Evolutionary conservation across 2,329 filamentous ascomycete species (phyloP).

Genomic region (Fusarium sterilihyphosum): DNA sequence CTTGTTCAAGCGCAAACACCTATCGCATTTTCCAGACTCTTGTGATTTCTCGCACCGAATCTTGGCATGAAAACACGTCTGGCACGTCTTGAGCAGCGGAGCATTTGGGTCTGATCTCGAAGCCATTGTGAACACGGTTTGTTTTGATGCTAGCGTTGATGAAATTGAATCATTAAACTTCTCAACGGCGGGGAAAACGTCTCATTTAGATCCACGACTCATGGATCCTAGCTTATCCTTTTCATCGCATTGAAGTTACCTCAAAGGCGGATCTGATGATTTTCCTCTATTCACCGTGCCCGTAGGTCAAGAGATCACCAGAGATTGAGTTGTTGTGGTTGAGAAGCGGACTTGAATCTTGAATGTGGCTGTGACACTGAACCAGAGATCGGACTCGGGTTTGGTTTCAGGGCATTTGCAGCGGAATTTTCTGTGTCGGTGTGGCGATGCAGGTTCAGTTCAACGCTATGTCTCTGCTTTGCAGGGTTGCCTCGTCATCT

Average conservation of each 20-base stretch:
- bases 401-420: not conserved
- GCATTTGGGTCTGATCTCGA: constrained; percentile 16
- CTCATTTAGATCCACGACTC: constrained; percentile 12
- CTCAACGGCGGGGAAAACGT: constrained; percentile 10
- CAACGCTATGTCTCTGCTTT: not conserved
- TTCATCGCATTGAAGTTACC: not conserved
- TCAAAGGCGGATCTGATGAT: not conserved
- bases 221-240: not conserved
- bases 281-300: not conserved
- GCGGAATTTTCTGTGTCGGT: not conserved
- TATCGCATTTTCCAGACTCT: constrained; percentile 46
- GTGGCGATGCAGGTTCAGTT: constrained; percentile 3
- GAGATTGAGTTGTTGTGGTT: not conserved
- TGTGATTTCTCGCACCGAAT: constrained; percentile 50
- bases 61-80: constrained; percentile 49
- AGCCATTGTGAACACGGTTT: constrained; percentile 11
- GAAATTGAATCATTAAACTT: constrained; percentile 1
- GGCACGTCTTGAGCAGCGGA: constrained; percentile 46
- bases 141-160: not conserved
- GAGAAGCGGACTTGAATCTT: constrained; percentile 7
- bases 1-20: constrained; percentile 48
- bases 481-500: constrained; percentile 1
- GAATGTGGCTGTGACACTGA: constrained; percentile 12
- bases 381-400: constrained; percentile 8
- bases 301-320: constrained; percentile 5